A percentile compares a stretch with the other conserved stretches of the same genome.
Evolutionary conservation across 2,329 filamentous ascomycete genomes (phyloP).

Genomic region (Penicillium glabrum): DNA sequence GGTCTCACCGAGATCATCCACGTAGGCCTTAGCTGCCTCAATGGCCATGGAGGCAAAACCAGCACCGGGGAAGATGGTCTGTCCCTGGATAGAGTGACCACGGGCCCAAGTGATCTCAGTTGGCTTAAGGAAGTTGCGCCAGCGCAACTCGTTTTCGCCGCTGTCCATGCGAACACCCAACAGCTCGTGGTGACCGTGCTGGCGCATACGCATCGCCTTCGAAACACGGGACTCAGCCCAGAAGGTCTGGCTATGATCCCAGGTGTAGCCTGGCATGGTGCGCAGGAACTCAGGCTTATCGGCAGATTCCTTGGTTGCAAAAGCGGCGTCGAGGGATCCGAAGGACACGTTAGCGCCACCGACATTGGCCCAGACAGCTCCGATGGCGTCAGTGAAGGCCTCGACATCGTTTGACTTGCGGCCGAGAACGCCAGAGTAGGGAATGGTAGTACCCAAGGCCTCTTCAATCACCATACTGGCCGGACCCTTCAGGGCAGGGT

Average conservation of each 20-base stretch:
- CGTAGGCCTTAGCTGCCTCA: slow-evolving; percentile 20
- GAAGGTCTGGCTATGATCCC: slow-evolving; percentile 46
- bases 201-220: slow-evolving; percentile 40
- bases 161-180: slow-evolving; percentile 17
- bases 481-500: slow-evolving; percentile 31
- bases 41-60: slow-evolving; percentile 25
- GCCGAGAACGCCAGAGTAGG: not conserved
- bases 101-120: slow-evolving; percentile 24
- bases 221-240: slow-evolving; percentile 46
- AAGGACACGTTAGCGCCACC: not conserved
- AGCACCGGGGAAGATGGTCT: slow-evolving; percentile 25
- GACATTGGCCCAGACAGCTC: not conserved
- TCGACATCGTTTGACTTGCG: not conserved
- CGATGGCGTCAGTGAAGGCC: not conserved
- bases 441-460: not conserved
- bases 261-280: slow-evolving; percentile 45
- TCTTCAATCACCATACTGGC: not conserved
- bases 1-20: not conserved
- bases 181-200: slow-evolving; percentile 22
- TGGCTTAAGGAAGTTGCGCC: slow-evolving; percentile 23
- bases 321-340: not conserved
- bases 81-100: slow-evolving; percentile 20
- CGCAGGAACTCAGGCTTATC: not conserved
- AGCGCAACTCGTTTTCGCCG: slow-evolving; percentile 14
- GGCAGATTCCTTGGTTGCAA: not conserved